Percentiles rank a stretch among this genome's conserved stretches.
Conservation (phyloP, 2,329 filamentous ascomycete genomes). For the Neonectria magnoliae region DNA sequence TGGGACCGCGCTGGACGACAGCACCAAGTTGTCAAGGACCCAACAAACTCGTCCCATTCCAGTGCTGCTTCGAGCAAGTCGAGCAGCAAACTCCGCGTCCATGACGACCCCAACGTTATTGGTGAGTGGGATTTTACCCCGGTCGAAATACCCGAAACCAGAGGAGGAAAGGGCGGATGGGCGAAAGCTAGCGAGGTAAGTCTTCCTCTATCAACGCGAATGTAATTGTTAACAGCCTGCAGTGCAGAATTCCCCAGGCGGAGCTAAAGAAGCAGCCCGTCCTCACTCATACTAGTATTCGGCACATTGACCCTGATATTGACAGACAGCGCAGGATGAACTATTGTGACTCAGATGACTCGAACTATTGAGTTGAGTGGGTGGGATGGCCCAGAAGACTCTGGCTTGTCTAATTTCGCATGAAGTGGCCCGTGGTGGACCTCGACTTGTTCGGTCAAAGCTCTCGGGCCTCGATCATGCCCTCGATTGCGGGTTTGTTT, state of each 20-base stretch:
- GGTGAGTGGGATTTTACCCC: slow-evolving; percentile 23
- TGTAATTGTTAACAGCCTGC: neutral
- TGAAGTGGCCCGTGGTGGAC: neutral
- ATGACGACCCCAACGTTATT: slow-evolving; percentile 23
- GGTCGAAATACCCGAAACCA: neutral
- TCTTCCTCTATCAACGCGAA: neutral
- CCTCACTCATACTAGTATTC: slow-evolving; percentile 15
- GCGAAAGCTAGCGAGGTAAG: slow-evolving; percentile 35
- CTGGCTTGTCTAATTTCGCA: neutral
- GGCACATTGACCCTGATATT: slow-evolving; percentile 25
- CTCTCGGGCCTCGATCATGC: neutral
- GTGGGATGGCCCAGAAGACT: neutral
- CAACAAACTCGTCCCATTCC: slow-evolving; percentile 32
- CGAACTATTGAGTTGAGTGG: slow-evolving; percentile 22
- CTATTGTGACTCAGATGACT: slow-evolving; percentile 40
- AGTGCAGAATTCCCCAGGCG: slow-evolving; percentile 32
- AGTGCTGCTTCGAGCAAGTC: slow-evolving; percentile 25
- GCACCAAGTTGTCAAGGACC: slow-evolving; percentile 35
- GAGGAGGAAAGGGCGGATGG: slow-evolving; percentile 36
- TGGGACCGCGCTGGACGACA: slow-evolving; percentile 44
- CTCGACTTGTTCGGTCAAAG: neutral
- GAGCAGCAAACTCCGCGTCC: neutral
- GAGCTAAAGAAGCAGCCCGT: slow-evolving; percentile 30
- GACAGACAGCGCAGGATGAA: slow-evolving; percentile 31
- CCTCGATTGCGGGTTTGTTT: neutral